Base-by-base conservation (phyloP, 371 early-diverging fungal species). In the Mucor sp. region DNA sequence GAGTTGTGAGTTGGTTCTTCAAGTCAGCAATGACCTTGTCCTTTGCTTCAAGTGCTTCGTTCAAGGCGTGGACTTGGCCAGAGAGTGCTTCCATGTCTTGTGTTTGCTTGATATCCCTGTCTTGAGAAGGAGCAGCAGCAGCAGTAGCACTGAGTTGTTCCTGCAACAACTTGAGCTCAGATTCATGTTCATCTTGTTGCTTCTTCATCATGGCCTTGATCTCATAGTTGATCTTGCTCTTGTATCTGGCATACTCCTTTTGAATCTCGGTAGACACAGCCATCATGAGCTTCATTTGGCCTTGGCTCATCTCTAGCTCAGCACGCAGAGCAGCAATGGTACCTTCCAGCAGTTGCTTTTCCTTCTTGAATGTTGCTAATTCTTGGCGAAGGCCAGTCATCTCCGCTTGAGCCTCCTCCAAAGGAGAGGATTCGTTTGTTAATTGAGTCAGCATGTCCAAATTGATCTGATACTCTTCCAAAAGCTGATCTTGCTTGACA, bases 251-350 rank as follows among this genome's bases (percentile, higher is more conserved):
- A 41, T 72, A 74, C 9, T 72, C 72, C 12, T 78, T 69, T 63
- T 78, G 78, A 39, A 74, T 74, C 27, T 78, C 75, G 0, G 72
- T 70, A 1, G 78, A 78, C 0, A 78, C 75, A 14, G 61, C 43
- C 78, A 78, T 72, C 65, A 78, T 68, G 15, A 78, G 39, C 6
- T 28, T 44, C 73, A 72, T 74, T n/a, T 78, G 73, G 27, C 69
- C 48, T 25, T 72, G 65, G 32, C 66, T 69, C 75, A 72, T 70
- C 21, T 74, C 75, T 2, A 78, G 23, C 19, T 74, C 72, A 4
- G 66, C 78, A 2, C 64, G 44, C 23, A 78, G 37, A 9, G 75
- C 43, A 8, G 23, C 41, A 47, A 78, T 72, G 6, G 68, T 44
- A 4, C 47, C 50, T n/a, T 71, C 70, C 62, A 78, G 63, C 0